Percentiles rank a stretch among this genome's conserved stretches.
phyloP scores from a whole-genome alignment of 805 yeast genomes.

The Starmera dryadoides region DNA sequence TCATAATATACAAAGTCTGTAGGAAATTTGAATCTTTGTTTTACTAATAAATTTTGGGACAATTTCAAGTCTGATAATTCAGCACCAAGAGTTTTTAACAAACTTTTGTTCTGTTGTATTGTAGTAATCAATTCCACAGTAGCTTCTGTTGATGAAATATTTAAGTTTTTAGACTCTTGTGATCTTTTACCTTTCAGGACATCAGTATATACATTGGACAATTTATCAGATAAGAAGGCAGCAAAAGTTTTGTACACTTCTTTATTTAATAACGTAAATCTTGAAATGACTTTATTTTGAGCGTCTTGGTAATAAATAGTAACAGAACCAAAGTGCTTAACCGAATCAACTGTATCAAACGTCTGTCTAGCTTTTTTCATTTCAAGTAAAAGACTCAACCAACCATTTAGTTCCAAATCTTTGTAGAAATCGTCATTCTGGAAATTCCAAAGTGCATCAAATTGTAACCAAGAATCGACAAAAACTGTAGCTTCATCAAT shows the following conservation, averaged over 20 bases:
- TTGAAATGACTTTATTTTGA: slow-evolving; percentile 42
- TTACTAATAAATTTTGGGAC: slow-evolving; percentile 32
- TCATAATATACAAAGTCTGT: slow-evolving; percentile 53
- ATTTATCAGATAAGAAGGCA: slow-evolving; percentile 23
- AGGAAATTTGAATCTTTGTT: slow-evolving; percentile 41
- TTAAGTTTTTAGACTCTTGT: slow-evolving; percentile 28
- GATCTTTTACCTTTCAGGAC: slow-evolving; percentile 26
- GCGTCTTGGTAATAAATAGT: slow-evolving; percentile 43
- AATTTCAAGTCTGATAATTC: slow-evolving; percentile 7
- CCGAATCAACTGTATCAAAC: slow-evolving; percentile 44
- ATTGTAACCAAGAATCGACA: slow-evolving; percentile 41
- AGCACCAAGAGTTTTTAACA: neutral
- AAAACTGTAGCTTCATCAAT: slow-evolving; percentile 27
- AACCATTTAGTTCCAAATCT: slow-evolving; percentile 28
- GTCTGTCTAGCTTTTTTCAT: slow-evolving; percentile 33
- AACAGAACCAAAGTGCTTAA: slow-evolving; percentile 32
- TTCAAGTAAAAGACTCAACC: slow-evolving; percentile 43
- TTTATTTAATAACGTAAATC: slow-evolving; percentile 54
- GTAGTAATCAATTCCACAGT: slow-evolving; percentile 30
- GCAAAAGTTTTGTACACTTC: slow-evolving; percentile 35
- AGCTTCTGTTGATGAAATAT: slow-evolving; percentile 31
- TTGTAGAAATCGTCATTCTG: slow-evolving; percentile 32
- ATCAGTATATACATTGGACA: slow-evolving; percentile 23
- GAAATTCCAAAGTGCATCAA: slow-evolving; percentile 57
- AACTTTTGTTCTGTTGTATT: slow-evolving; percentile 25